phyloP scores from a whole-genome alignment of 108 stramenopile genomes.

The Pseudonitzschia multiseries region DNA sequence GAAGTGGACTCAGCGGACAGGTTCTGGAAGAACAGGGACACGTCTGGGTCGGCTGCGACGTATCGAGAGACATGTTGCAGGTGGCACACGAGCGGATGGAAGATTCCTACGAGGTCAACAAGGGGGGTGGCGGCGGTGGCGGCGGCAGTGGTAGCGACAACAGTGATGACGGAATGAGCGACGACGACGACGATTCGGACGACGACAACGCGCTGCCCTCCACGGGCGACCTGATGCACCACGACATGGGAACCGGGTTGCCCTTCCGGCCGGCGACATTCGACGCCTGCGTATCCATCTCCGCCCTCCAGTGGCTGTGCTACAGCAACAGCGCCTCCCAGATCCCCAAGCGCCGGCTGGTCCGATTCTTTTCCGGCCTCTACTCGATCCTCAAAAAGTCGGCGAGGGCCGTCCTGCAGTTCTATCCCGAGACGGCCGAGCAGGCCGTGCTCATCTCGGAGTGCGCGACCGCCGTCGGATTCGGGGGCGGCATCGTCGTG shows the following conservation, averaged over 20 bases:
- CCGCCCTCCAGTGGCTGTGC: slow-evolving; percentile 99
- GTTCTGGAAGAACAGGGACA: slow-evolving; percentile 94
- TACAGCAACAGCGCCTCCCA: slow-evolving; percentile 91
- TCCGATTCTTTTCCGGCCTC: slow-evolving; percentile 94
- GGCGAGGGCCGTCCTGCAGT: slow-evolving; percentile 96
- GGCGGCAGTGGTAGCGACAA: too few relatives aligned
- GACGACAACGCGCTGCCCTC: slow-evolving; percentile 47
- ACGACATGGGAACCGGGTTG: slow-evolving; percentile 99
- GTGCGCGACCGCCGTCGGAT: slow-evolving; percentile 89
- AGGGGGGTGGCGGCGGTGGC: too few relatives aligned
- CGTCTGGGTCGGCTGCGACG: slow-evolving; percentile 96
- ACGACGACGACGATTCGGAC: slow-evolving; percentile 33
- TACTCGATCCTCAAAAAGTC: slow-evolving; percentile 92
- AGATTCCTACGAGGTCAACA: slow-evolving; percentile 22
- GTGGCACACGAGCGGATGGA: slow-evolving; percentile 93
- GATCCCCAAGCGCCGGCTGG: slow-evolving; percentile 85
- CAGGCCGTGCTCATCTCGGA: slow-evolving; percentile 96
- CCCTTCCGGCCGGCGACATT: slow-evolving; percentile 98
- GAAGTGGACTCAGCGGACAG: slow-evolving; percentile 95
- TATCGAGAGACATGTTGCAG: slow-evolving; percentile 94
- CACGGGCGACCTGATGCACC: slow-evolving; percentile 81
- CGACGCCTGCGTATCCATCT: slow-evolving; percentile 98
- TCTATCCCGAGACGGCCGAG: slow-evolving; percentile 97
- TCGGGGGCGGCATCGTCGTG: slow-evolving; percentile 98
- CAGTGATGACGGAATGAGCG: slow-evolving; percentile 33